Evolutionary conservation across 1,139 yeast species (phyloP), one percentile per base, ranked within the genome.

Genomic region (Sporopachydermia cereana): DNA sequence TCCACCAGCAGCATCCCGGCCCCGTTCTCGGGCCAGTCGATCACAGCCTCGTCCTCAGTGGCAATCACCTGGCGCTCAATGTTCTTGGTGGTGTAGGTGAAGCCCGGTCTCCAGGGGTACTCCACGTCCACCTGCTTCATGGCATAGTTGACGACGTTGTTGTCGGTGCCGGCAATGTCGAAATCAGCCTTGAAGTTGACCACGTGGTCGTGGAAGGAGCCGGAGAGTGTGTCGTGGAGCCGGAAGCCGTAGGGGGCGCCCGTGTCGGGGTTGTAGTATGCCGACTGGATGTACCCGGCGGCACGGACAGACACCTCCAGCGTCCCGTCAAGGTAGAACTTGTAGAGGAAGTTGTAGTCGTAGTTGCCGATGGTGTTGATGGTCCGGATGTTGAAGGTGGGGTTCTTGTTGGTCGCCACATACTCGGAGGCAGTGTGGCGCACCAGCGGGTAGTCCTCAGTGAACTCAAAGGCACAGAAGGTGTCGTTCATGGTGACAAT

Each of bases 181-280:
- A 55, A 48, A 46, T 55, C 58, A 29, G 53, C 57, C 46, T 55
- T 55, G 48, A 44, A 54, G 48, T 54, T 54, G 7, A 55, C 18
- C 3, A 54, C 57, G 41, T 55, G 58, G 41, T 55, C 58, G 36
- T 55, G 58, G 56, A 55, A 54, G 17, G 58, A 55, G 30, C 58
- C 58, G 3, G 57, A 48, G 5, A 55, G 29, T 3, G 51, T 48
- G 44, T 55, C 49, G 43, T 51, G 50, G 34, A 55, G 44, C 34
- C 39, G 48, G 48, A 54, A 49, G 23, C 58, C 57, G 41, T 50
- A 55, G 21, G 48, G 47, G 17, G 46, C 50, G 9, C 52, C 55
- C 18, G 53, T 49, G 17, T 48, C 53, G 21, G 48, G 46, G 43
- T 50, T 48, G 47, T 53, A 55, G 44, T 52, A 55, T 14, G 57